These are phyloP conservation scores for Podaxis sp. DNA, from an alignment of 768 basidiomycete species.

Conservation along the genomic window DNA sequence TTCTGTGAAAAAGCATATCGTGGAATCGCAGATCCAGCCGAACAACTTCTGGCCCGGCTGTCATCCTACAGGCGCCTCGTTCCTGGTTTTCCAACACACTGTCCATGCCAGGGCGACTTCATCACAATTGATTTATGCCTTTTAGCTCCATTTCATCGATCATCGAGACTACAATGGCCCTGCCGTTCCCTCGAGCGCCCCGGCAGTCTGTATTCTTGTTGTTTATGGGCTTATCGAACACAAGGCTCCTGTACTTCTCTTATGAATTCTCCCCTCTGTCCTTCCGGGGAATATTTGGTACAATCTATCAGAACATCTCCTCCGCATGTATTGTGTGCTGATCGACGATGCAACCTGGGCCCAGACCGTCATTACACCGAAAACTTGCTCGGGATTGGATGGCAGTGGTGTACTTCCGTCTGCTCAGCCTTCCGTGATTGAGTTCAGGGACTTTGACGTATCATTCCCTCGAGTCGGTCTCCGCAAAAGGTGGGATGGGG, in stretches of 20 bases:
- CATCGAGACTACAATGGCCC: not conserved
- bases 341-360: constrained; percentile 16
- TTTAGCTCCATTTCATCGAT: not conserved
- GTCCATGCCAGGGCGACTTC: constrained; percentile 6
- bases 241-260: not conserved
- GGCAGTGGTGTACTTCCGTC: constrained; percentile 7
- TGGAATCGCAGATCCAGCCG: constrained; percentile 10
- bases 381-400: not conserved
- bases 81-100: constrained; percentile 13
- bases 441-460: not conserved
- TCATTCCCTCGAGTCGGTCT: constrained; percentile 17
- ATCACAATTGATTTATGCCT: not conserved
- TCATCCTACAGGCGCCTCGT: constrained; percentile 11
- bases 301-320: not conserved
- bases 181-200: not conserved
- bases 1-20: not conserved
- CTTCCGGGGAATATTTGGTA: not conserved
- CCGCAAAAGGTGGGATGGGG: constrained; percentile 20
- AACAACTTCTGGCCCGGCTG: not conserved
- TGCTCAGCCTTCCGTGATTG: not conserved
- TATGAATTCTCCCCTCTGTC: not conserved
- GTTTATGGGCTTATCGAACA: not conserved
- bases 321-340: not conserved
- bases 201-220: not conserved
- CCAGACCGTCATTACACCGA: constrained; percentile 6